Percentiles rank a stretch among this genome's conserved stretches.
phyloP scores from a whole-genome alignment of 2,329 filamentous ascomycete species.

The Capronia americana region DNA sequence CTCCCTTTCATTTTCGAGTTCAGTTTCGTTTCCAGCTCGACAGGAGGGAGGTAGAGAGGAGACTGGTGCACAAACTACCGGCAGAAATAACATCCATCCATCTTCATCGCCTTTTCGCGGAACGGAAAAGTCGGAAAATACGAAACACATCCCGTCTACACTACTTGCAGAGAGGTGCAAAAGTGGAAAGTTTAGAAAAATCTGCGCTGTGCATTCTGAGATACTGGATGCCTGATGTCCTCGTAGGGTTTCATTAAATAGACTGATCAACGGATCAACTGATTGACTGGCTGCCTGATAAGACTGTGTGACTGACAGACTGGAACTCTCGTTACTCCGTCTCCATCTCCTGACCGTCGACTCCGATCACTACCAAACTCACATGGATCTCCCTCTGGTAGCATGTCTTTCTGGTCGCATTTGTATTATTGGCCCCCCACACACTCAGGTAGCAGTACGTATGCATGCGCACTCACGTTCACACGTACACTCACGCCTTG shows the following conservation, averaged over 20 bases:
- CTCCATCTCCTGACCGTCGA: background rate
- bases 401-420: background rate
- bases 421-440: background rate
- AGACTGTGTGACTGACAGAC: background rate
- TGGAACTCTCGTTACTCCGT: background rate
- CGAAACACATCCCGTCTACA: background rate
- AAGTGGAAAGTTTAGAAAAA: background rate
- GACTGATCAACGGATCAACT: background rate
- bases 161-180: background rate
- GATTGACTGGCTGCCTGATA: background rate
- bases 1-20: too few relatives aligned
- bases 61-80: too few relatives aligned
- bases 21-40: too few relatives aligned
- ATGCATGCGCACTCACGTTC: too few relatives aligned
- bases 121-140: background rate
- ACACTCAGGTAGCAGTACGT: background rate
- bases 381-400: background rate
- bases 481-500: conserved; percentile 12
- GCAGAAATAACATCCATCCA: too few relatives aligned
- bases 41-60: too few relatives aligned
- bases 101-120: too few relatives aligned
- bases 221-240: background rate
- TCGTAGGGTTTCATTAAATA: background rate
- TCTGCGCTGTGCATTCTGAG: background rate
- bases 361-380: background rate